A percentile compares a stretch with the other conserved stretches of the same genome.
phyloP scores from a whole-genome alignment of 78 protist genomes.

The Dictyostelium discoideum region DNA sequence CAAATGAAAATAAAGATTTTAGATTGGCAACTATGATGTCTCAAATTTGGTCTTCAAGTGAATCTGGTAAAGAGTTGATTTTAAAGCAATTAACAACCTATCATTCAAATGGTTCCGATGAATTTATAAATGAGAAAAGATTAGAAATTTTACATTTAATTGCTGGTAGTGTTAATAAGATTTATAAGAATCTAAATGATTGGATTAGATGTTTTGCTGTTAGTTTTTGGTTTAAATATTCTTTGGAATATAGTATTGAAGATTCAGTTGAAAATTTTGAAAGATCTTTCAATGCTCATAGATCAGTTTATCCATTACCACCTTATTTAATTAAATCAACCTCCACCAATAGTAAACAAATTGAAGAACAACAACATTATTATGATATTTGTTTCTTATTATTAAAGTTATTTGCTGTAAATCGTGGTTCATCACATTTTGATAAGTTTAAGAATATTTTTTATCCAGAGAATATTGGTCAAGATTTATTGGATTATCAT shows the following conservation, averaged over 20 bases:
- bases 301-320: conserved; percentile 45
- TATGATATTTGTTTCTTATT: conserved; percentile 51
- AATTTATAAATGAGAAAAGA: conserved; percentile 24
- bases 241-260: background rate
- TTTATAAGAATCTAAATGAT: conserved; percentile 44
- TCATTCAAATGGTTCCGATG: conserved; percentile 19
- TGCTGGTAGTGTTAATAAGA: conserved; percentile 52
- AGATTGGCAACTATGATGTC: conserved; percentile 74
- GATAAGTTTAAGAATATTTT: conserved; percentile 7
- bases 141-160: conserved; percentile 39
- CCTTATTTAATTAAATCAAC: background rate
- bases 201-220: conserved; percentile 74
- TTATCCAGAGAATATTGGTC: conserved; percentile 54
- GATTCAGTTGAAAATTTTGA: conserved; percentile 3
- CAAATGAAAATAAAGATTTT: conserved; percentile 33
- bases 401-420: conserved; percentile 9
- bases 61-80: background rate
- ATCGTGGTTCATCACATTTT: background rate
- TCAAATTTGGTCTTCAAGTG: conserved; percentile 31
- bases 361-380: background rate
- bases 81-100: conserved; percentile 10
- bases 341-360: background rate
- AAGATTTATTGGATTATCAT: conserved; percentile 43
- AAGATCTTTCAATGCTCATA: background rate
- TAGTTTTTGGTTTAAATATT: conserved; percentile 60